Evolutionary conservation across 2,329 filamentous ascomycete species (phyloP), one percentile per base, ranked within the genome.

Genomic region (Hymenoscyphus repandus): DNA sequence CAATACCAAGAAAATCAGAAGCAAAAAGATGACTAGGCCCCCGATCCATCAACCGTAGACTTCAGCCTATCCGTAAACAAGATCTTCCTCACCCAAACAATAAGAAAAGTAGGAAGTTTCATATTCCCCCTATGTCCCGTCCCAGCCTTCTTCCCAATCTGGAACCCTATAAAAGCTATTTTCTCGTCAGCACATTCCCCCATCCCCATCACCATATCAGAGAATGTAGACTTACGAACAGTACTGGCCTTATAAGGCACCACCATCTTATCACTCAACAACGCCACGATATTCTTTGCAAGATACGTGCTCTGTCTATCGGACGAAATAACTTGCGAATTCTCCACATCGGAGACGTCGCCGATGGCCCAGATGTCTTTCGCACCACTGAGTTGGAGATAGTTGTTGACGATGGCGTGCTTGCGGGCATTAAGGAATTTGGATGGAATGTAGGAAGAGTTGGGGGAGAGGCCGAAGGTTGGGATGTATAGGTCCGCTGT

Each of bases 401-500:
- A 73, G 32, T 77, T 75, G 57, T 83, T 77, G 3, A 78, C 72
- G 7, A 71, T 64, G 50, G 75, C 72, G 53, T 71, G 76, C 40
- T 71, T 72, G 41, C 63, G 64, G 17, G 71, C 66, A 20, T 70
- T 72, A 17, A 81, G 70, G 54, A 75, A 69, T 50, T 64, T 62
- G 2, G 59, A 58, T 1, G 76, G 73, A 3, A 83, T 57, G 64
- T 73, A 83, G 32, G 74, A 74, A 3, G 77, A 74, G 65, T 83
- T 83, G 46, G 80, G 76, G 17, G 68, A 58, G 41, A 81, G 61
- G 38, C 80, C 80, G 59, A 75, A 74, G 2, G 79, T 78, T 6
- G 79, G 74, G 43, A 84, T 68, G 64, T 79, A 79, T 17, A 78
- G 53, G 56, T 84, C 80, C 1, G 78, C 76, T 11, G 62, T 60